Percentiles rank a stretch among this genome's conserved stretches.
These are phyloP conservation scores for Lecanicillium sp. DNA, from an alignment of 2,329 filamentous ascomycete species.

Conservation along the genomic window DNA sequence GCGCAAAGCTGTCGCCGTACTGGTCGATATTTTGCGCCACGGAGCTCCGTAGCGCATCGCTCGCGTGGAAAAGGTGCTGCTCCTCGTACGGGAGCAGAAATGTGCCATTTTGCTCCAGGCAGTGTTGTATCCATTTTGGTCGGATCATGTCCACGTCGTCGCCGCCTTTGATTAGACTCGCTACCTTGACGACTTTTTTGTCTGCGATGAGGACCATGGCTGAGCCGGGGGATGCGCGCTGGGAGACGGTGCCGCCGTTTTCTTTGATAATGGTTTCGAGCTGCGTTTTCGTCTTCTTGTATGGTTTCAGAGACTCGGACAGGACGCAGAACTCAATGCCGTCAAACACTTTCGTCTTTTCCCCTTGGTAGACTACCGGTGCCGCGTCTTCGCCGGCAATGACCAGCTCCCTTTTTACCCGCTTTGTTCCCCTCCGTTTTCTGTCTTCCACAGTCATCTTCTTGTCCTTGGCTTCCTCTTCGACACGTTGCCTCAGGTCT, in stretches of 20 bases:
- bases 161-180: slow-evolving; percentile 68
- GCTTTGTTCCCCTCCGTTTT: slow-evolving; percentile 44
- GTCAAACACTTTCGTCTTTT: slow-evolving; percentile 60
- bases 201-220: slow-evolving; percentile 71
- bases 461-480: slow-evolving; percentile 65
- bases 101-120: slow-evolving; percentile 51
- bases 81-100: slow-evolving; percentile 57
- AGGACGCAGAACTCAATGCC: slow-evolving; percentile 77
- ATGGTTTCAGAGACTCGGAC: slow-evolving; percentile 62
- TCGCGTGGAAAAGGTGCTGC: slow-evolving; percentile 65
- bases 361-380: slow-evolving; percentile 40
- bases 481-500: slow-evolving; percentile 58
- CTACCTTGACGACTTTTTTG: slow-evolving; percentile 72
- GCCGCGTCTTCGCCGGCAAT: slow-evolving; percentile 61
- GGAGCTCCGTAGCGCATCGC: slow-evolving; percentile 48
- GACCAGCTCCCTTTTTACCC: slow-evolving; percentile 59
- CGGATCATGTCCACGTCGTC: slow-evolving; percentile 63
- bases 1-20: slow-evolving; percentile 75
- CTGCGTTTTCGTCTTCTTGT: slow-evolving; percentile 69
- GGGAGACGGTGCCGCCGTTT: slow-evolving; percentile 72
- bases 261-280: slow-evolving; percentile 76
- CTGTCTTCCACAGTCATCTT: slow-evolving; percentile 70
- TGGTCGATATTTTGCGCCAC: slow-evolving; percentile 60
- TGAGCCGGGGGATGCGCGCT: slow-evolving; percentile 56
- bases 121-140: slow-evolving; percentile 79